phyloP scores from a whole-genome alignment of 345 rosid species.

The Stellera chamaejasme region DNA sequence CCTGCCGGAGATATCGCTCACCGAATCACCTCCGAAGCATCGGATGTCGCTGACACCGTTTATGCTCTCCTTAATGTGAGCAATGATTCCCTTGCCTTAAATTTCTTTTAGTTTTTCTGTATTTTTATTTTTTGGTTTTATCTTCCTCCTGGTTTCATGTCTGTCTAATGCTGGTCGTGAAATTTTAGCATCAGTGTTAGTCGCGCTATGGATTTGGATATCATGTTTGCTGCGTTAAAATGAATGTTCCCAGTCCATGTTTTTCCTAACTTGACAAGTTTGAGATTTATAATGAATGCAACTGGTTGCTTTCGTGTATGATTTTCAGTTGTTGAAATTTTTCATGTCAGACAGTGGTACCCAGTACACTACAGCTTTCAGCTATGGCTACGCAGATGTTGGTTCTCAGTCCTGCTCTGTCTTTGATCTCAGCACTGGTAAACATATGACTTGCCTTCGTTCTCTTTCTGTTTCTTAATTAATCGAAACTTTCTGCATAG shows the following conservation, averaged over 20 bases:
- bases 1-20: conserved; percentile 75
- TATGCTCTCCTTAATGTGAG: conserved; percentile 78
- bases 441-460: not conserved
- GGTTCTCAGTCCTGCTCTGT: conserved; percentile 66
- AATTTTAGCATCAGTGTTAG: too few species aligned
- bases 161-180: too few species aligned
- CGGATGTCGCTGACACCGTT: conserved; percentile 68
- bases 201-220: too few species aligned
- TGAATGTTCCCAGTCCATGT: too few species aligned
- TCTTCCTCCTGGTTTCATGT: not conserved
- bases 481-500: conserved; percentile 1
- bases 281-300: too few species aligned
- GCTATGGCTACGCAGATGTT: conserved; percentile 82
- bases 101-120: not conserved
- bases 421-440: conserved; percentile 74
- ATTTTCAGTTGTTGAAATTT: conserved; percentile 1
- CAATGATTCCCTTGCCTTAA: not conserved
- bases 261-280: too few species aligned
- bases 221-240: too few species aligned
- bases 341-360: conserved; percentile 62
- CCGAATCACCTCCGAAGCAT: conserved; percentile 73
- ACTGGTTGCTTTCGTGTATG: not conserved
- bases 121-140: not conserved
- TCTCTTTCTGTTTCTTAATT: not conserved
- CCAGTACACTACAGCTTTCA: conserved; percentile 64